These are phyloP conservation scores for Paramecium octaurelia DNA, from an alignment of 73 alveolate genomes.

Conservation along the genomic window DNA sequence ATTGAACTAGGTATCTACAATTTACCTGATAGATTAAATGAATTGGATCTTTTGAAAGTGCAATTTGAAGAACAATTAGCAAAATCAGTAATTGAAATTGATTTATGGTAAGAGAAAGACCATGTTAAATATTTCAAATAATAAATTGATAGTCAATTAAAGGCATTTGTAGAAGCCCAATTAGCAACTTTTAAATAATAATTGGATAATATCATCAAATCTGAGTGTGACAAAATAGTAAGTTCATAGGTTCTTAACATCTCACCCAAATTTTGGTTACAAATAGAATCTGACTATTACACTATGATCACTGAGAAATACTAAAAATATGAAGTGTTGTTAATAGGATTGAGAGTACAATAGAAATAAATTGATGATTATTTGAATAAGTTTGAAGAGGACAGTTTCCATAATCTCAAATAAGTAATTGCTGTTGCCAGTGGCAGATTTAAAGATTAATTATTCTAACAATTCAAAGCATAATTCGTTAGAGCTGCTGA, in stretches of 20 bases:
- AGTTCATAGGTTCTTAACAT: background rate
- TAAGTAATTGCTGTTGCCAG: background rate
- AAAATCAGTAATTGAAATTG: background rate
- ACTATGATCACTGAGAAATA: background rate
- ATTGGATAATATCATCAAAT: constrained; percentile 3
- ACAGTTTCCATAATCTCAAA: background rate
- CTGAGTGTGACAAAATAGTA: constrained; percentile 21
- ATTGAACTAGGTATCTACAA: background rate
- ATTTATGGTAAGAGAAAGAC: background rate
- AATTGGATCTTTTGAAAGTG: background rate
- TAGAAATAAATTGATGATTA: background rate
- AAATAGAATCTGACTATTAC: background rate
- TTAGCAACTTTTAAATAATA: background rate
- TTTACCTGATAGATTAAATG: background rate
- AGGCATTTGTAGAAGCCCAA: background rate
- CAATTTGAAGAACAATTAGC: background rate
- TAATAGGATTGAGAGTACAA: background rate
- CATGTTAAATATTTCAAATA: background rate
- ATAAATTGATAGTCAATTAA: background rate
- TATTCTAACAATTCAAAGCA: background rate
- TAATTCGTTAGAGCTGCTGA: background rate
- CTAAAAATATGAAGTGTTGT: background rate
- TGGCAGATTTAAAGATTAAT: constrained; percentile 40
- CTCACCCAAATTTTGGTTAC: background rate
- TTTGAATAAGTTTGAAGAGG: background rate